These are phyloP conservation scores for Aspergillus bridgeri DNA, from an alignment of 495 filamentous ascomycete genomes.

Conservation along the genomic window DNA sequence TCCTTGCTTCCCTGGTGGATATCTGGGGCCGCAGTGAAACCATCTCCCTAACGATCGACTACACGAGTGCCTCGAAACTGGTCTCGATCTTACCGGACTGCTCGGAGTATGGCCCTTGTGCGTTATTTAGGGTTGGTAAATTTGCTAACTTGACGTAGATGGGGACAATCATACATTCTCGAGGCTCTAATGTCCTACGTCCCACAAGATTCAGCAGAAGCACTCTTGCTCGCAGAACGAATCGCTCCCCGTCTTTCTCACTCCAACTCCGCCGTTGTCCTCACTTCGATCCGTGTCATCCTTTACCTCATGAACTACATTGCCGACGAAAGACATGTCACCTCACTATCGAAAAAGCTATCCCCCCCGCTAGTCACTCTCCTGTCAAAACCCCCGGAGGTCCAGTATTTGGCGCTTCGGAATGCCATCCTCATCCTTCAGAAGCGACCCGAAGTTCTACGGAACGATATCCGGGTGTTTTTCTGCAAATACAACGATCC, in stretches of 20 bases:
- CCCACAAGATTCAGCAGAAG: slow-evolving; percentile 84
- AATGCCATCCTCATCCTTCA: slow-evolving; percentile 95
- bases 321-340: slow-evolving; percentile 84
- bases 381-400: slow-evolving; percentile 92
- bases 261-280: slow-evolving; percentile 91
- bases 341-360: slow-evolving; percentile 83
- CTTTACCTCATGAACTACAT: slow-evolving; percentile 99
- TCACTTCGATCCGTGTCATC: slow-evolving; percentile 93
- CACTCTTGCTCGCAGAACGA: slow-evolving; percentile 84
- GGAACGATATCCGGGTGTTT: slow-evolving; percentile 97
- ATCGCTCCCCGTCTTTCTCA: slow-evolving; percentile 93
- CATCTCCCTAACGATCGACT: slow-evolving; percentile 98
- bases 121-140: background rate
- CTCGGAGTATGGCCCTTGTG: slow-evolving; percentile 68
- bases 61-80: slow-evolving; percentile 94
- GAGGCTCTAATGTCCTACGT: slow-evolving; percentile 98
- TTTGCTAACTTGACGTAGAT: slow-evolving; percentile 56
- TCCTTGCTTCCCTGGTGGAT: slow-evolving; percentile 88
- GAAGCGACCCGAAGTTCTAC: slow-evolving; percentile 84
- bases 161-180: slow-evolving; percentile 98
- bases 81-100: slow-evolving; percentile 95
- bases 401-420: slow-evolving; percentile 91
- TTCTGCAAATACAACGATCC: slow-evolving; percentile 99
- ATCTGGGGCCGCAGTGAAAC: slow-evolving; percentile 98
- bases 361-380: slow-evolving; percentile 95